Evolutionary conservation across 2,329 filamentous ascomycete species (phyloP).

Genomic region (Raffaelea ambrosiae): DNA sequence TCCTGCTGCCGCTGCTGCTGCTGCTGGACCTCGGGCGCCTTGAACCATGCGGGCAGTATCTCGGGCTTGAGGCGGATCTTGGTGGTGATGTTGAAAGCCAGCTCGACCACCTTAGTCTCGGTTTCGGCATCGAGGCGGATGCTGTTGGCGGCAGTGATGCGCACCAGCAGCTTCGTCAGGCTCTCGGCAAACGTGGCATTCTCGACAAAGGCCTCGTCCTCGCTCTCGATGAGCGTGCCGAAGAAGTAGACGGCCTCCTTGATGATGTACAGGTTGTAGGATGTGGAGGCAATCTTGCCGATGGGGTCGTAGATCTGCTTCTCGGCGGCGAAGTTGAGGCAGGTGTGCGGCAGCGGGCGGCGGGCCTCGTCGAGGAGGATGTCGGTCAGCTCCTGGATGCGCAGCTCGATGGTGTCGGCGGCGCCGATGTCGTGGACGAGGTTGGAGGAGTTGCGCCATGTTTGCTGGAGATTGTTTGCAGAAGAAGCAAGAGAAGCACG

Average conservation of each 20-base stretch:
- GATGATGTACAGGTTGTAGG: constrained; percentile 78
- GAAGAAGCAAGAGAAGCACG: no score
- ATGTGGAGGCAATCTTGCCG: constrained; percentile 78
- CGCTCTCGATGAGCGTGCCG: constrained; percentile 86
- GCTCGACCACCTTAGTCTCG: constrained; percentile 81
- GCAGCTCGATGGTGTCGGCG: constrained; percentile 53
- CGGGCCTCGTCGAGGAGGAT: constrained; percentile 86
- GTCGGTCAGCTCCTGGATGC: constrained; percentile 55
- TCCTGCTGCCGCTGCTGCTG: constrained; percentile 1
- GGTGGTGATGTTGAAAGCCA: constrained; percentile 91
- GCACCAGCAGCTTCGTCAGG: constrained; percentile 76
- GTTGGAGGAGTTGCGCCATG: constrained; percentile 55
- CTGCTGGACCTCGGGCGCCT: constrained; percentile 36
- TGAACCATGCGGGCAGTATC: constrained; percentile 89
- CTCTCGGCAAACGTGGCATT: constrained; percentile 78
- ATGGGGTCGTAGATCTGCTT: constrained; percentile 87
- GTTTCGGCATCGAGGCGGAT: constrained; percentile 70
- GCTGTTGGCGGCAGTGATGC: constrained; percentile 65
- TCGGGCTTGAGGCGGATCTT: constrained; percentile 87
- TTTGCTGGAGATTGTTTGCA: no score
- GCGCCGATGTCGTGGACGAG: constrained; percentile 51
- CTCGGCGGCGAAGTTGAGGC: constrained; percentile 75
- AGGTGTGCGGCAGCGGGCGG: constrained; percentile 81
- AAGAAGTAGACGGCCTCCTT: constrained; percentile 80
- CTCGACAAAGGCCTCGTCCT: constrained; percentile 90